Percentiles rank a stretch among this genome's conserved stretches.
Conservation (phyloP, 495 filamentous ascomycete species). For the Hypoxylon intermedium region DNA sequence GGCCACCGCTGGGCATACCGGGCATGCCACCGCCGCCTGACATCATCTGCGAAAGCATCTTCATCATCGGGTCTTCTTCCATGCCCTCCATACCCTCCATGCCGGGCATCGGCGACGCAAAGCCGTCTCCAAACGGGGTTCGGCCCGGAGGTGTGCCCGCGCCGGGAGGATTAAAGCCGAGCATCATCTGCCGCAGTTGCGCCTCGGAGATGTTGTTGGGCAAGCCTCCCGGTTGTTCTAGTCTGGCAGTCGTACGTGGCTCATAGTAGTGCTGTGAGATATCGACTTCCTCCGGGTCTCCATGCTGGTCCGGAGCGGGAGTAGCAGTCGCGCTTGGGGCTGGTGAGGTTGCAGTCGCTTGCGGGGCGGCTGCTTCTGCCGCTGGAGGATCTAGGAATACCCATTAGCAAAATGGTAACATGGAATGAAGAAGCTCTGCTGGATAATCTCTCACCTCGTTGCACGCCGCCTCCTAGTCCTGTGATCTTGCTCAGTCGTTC, state of each 20-base stretch:
- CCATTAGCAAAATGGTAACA: background rate
- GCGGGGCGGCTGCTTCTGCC: conserved; percentile 12
- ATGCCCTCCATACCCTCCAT: conserved; percentile 32
- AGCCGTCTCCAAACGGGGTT: conserved; percentile 28
- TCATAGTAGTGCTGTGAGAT: conserved; percentile 67
- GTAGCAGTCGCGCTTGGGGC: conserved; percentile 25
- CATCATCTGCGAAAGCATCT: conserved; percentile 55
- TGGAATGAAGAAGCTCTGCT: conserved; percentile 8
- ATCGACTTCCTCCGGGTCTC: conserved; percentile 77
- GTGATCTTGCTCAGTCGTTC: conserved; percentile 86
- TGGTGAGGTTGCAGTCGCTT: conserved; percentile 16
- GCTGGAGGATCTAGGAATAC: conserved; percentile 19
- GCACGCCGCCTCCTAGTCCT: conserved; percentile 71
- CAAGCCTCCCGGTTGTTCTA: conserved; percentile 36
- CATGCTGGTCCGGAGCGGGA: conserved; percentile 42
- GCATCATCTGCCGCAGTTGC: conserved; percentile 56
- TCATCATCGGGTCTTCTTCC: conserved; percentile 46
- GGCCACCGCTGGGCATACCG: conserved; percentile 42
- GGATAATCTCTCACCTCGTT: conserved; percentile 49
- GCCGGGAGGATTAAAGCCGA: conserved; percentile 39
- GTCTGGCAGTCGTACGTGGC: conserved; percentile 50
- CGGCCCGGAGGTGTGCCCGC: conserved; percentile 18
- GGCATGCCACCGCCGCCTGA: conserved; percentile 43
- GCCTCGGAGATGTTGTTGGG: conserved; percentile 45
- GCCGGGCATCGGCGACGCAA: conserved; percentile 46